Conservation (phyloP, 306 rosid species). For the Casuarina equisetifolia region DNA sequence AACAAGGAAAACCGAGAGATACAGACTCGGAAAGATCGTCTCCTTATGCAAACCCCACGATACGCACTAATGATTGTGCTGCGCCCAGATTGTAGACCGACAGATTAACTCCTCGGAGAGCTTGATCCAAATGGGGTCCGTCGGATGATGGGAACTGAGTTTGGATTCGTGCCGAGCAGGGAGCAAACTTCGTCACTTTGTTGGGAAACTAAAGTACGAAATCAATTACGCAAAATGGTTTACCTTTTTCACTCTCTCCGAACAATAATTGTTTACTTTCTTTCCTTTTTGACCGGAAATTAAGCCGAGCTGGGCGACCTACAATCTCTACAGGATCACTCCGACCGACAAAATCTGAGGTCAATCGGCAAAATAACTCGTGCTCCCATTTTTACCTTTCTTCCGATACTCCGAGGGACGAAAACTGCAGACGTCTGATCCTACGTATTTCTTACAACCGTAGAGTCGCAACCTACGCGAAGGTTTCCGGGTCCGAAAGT, state of each 20-base stretch:
- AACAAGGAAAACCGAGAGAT: not conserved
- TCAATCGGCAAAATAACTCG: too few species aligned
- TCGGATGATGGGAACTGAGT: not conserved
- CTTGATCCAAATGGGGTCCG: not conserved
- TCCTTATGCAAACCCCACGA: not conserved
- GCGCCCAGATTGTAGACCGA: too few species aligned
- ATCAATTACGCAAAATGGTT: not conserved
- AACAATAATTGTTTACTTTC: too few species aligned
- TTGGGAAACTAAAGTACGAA: not conserved
- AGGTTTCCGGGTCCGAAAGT: not conserved
- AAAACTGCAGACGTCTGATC: too few species aligned
- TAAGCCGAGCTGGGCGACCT: too few species aligned
- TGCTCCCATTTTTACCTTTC: too few species aligned
- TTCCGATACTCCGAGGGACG: too few species aligned
- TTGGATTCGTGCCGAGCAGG: not conserved
- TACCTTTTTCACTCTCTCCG: not conserved
- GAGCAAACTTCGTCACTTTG: constrained; percentile 13
- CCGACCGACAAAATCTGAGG: too few species aligned
- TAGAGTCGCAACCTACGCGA: too few species aligned
- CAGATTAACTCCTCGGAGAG: too few species aligned
- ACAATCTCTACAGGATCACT: too few species aligned
- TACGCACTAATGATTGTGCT: not conserved
- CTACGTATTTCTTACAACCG: too few species aligned
- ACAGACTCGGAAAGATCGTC: not conserved
- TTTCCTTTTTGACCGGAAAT: not conserved